Percentiles rank a stretch among this genome's conserved stretches.
phyloP scores from a whole-genome alignment of 2,329 filamentous ascomycete species.

The Gnomoniopsis sp. region DNA sequence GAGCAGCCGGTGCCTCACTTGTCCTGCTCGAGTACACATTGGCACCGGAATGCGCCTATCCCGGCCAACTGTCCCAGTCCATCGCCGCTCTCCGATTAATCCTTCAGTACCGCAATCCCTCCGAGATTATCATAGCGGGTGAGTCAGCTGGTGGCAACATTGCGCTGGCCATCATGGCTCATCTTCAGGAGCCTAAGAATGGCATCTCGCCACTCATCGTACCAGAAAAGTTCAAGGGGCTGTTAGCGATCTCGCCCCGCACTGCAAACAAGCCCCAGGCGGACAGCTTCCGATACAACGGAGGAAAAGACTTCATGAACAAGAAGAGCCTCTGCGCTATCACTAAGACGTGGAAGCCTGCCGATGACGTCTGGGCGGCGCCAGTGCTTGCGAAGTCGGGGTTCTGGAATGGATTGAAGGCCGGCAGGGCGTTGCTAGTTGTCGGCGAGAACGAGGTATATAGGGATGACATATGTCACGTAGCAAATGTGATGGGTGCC shows the following conservation, averaged over 20 bases:
- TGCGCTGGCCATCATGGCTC: slow-evolving; percentile 20
- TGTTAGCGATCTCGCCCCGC: slow-evolving; percentile 20
- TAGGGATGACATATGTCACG: slow-evolving; percentile 17
- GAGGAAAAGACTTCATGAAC: slow-evolving; percentile 20
- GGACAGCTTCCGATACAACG: slow-evolving; percentile 19
- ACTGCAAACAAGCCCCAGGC: slow-evolving; percentile 19
- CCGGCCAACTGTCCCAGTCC: slow-evolving; percentile 22
- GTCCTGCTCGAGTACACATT: slow-evolving; percentile 24
- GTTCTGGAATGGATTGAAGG: slow-evolving; percentile 17
- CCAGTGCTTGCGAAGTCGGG: slow-evolving; percentile 13
- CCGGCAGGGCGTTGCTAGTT: slow-evolving; percentile 14
- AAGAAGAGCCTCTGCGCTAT: slow-evolving; percentile 11
- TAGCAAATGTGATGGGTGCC: slow-evolving; percentile 17
- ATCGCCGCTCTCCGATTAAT: slow-evolving; percentile 20
- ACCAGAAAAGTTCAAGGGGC: slow-evolving; percentile 16
- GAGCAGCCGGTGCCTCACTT: slow-evolving; percentile 8
- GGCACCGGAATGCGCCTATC: slow-evolving; percentile 22
- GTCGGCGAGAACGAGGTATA: slow-evolving; percentile 20
- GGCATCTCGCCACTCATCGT: slow-evolving; percentile 16
- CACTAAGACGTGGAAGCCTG: slow-evolving; percentile 16
- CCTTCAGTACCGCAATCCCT: slow-evolving; percentile 12
- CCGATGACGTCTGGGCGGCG: slow-evolving; percentile 19
- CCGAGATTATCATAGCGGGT: slow-evolving; percentile 21
- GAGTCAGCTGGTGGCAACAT: slow-evolving; percentile 24
- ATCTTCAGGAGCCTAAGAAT: slow-evolving; percentile 19